Evolutionary conservation across 129 eudicot genomes (phyloP).

Genomic region (Gnaphalium uliginosum): DNA sequence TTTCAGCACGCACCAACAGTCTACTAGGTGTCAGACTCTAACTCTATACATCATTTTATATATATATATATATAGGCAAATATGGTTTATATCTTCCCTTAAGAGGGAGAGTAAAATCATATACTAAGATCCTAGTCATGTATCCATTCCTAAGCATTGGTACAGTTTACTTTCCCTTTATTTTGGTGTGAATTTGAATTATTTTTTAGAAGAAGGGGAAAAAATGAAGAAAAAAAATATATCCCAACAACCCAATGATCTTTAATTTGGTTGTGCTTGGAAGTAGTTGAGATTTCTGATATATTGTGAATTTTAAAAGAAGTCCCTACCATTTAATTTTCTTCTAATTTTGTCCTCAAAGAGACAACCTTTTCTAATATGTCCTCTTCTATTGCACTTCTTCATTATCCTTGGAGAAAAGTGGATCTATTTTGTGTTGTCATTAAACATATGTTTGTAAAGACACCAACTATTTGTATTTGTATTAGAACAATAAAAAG

Average conservation of each 20-base stretch:
- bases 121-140: too few relatives aligned
- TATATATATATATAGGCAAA: too few relatives aligned
- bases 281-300: constrained; percentile 23
- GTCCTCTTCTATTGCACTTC: constrained; percentile 22
- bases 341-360: constrained; percentile 16
- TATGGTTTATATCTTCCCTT: too few relatives aligned
- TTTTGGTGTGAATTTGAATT: too few relatives aligned
- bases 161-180: too few relatives aligned
- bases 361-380: constrained; percentile 1
- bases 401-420: constrained; percentile 25
- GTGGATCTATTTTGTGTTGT: constrained; percentile 18
- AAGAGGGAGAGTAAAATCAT: too few relatives aligned
- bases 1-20: too few relatives aligned
- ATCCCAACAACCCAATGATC: constrained; percentile 16
- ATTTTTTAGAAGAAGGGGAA: not conserved
- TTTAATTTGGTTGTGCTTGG: constrained; percentile 2
- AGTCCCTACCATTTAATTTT: constrained; percentile 25
- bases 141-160: too few relatives aligned
- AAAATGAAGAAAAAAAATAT: too few relatives aligned
- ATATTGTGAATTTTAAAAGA: constrained; percentile 9
- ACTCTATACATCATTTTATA: too few relatives aligned
- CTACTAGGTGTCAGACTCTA: too few relatives aligned
- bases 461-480: constrained; percentile 5
- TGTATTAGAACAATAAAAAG: too few relatives aligned
- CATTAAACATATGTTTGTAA: not conserved